These are phyloP conservation scores for Saccharum officinarum DNA, from an alignment of 176 grass and related monocot species.

Conservation along the genomic window DNA sequence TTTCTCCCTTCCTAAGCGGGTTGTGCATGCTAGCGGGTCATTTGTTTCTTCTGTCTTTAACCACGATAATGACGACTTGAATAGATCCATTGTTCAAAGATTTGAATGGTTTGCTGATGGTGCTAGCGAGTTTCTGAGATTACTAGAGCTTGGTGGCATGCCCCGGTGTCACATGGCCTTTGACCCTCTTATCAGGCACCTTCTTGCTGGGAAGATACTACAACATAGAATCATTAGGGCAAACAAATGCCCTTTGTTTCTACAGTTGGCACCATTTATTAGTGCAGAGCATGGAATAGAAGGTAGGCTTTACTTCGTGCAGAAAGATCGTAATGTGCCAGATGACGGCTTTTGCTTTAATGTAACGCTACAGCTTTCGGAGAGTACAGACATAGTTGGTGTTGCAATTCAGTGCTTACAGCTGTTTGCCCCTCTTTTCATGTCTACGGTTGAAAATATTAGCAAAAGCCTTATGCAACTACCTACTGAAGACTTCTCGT, in stretches of 20 bases:
- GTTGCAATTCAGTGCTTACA: not conserved
- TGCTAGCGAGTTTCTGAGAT: not conserved
- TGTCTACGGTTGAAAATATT: not conserved
- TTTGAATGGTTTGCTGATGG: constrained; percentile 9
- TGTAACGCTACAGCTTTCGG: not conserved
- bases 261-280: not conserved
- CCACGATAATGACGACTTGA: not conserved
- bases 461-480: not conserved
- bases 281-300: not conserved
- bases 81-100: not conserved
- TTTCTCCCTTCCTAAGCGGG: not conserved
- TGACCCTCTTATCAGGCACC: not conserved
- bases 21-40: not conserved
- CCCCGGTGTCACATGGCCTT: not conserved
- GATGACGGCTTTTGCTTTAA: not conserved
- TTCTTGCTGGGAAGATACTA: not conserved
- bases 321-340: not conserved
- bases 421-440: not conserved
- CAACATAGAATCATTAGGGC: not conserved
- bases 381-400: not conserved
- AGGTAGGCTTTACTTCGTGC: not conserved
- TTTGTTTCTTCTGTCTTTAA: not conserved
- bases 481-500: not conserved
- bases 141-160: not conserved
- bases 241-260: not conserved